Conservation (phyloP, 2,329 filamentous ascomycete genomes). For the Colletotrichum sp. region DNA sequence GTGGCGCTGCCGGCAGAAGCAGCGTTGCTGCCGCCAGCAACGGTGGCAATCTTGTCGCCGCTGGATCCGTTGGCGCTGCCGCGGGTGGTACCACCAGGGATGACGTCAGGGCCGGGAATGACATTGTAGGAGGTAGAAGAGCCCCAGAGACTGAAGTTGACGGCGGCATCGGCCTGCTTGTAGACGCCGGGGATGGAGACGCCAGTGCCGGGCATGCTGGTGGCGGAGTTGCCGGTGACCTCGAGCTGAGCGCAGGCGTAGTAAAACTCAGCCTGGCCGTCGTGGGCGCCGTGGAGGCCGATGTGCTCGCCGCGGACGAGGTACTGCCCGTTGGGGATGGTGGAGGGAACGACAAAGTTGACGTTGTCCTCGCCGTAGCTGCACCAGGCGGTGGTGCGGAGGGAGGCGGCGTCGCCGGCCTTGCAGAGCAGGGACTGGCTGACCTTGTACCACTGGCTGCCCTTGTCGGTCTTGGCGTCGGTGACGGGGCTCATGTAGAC, state of each 20-base stretch:
- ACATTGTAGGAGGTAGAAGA: neutral
- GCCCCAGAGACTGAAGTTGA: slow-evolving; percentile 14
- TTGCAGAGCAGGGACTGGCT: slow-evolving; percentile 19
- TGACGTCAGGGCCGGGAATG: slow-evolving; percentile 2
- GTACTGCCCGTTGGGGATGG: slow-evolving; percentile 46
- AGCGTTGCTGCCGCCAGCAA: neutral
- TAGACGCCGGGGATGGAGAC: slow-evolving; percentile 46
- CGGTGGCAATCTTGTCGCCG: neutral
- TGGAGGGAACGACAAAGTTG: slow-evolving; percentile 40
- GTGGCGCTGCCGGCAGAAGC: neutral
- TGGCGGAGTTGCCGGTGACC: slow-evolving; percentile 29
- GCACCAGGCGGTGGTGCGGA: slow-evolving; percentile 20
- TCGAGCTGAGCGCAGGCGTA: slow-evolving; percentile 49
- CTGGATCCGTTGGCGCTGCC: slow-evolving; percentile 12
- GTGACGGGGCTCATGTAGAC: slow-evolving; percentile 22
- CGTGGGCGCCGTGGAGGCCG: slow-evolving; percentile 44
- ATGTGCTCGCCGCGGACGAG: slow-evolving; percentile 51
- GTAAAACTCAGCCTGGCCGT: slow-evolving; percentile 42
- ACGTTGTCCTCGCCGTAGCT: slow-evolving; percentile 24
- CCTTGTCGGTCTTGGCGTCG: slow-evolving; percentile 22
- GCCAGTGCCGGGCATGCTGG: slow-evolving; percentile 6
- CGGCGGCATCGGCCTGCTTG: slow-evolving; percentile 5
- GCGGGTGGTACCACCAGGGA: slow-evolving; percentile 17
- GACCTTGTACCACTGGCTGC: slow-evolving; percentile 32
- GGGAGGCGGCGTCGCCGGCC: slow-evolving; percentile 11